Evolutionary conservation across 345 rosid species (phyloP), one percentile per base, ranked within the genome.

Genomic region (Gynandropsis gynandra): DNA sequence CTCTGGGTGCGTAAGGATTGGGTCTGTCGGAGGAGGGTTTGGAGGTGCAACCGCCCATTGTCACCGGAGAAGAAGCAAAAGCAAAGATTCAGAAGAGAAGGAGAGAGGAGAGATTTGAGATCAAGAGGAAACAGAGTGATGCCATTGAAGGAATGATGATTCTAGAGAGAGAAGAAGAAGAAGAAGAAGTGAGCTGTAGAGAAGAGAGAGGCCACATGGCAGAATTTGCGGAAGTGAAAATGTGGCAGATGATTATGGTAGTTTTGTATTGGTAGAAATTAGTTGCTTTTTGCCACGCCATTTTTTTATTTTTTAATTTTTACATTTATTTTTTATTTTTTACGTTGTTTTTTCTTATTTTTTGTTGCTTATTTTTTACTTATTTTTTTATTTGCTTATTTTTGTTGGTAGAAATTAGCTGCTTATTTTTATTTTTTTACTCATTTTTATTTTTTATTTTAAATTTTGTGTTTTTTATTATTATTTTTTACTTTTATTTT

Each of bases 31-130:
- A 51, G 4, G 75, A 68, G 9, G 78, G 80, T 59, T 81, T 87
- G 3, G 96, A 87, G 9, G 77, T 73, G 78, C 96, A 83, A 29
- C 61, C 55, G 17, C 94, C 96, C 96, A 87, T 87, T 33, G n/a
- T 65, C 16, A 16, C 64, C 70, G 56, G 70, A 47, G 47, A n/a
- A 36, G 13, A n/a, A 36, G 13, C 11, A 36, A 9, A n/a, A 3
- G 14, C 0, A 4, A 5, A 31, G n/a, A 32, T 39, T 1, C 29
- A 24, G 29, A 24, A 2, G 5, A 24, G 29, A 5, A 24, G 29
- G 4, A 24, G 29, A 24, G 4, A 24, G 5, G 29, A 24, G 2
- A 24, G 29, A 5, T 24, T 24, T 2, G 29, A 1, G 13, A 16
- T 42, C 35, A 14, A 4, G 40, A 12, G n/a, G 33, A 21, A 4